Evolutionary conservation across 164 flowering plant genomes (phyloP), one percentile per base, ranked within the genome.

Genomic region (Nelumbo lutea): DNA sequence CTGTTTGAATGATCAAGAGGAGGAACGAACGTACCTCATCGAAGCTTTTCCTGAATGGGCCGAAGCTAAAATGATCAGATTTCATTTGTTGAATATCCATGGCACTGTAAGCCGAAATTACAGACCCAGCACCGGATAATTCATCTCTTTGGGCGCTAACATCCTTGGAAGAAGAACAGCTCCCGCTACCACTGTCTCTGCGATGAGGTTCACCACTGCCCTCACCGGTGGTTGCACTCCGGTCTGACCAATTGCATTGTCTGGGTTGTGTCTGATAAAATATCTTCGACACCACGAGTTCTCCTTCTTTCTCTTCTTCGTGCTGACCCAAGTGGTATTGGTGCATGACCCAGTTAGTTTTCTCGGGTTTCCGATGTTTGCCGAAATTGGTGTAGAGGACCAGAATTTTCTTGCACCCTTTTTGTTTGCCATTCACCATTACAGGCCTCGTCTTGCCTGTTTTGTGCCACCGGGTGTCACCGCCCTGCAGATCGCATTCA

Each of bases 321-420:
- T 80, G 81, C 66, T 87, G 96, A 2, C 99, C 99, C 48, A 96
- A 76, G 67, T 96, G 99, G 80, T 93, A 96, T 43, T 96, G 99
- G 77, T 96, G 99, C 99, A 96, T 96, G 6, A 96, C 99, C 99
- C 99, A 96, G 70, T 91, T 96, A 38, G 99, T 96, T 75, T 96
- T 96, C 67, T 93, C 97, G 1, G 99, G 99, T 75, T 90, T 96
- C 62, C 97, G 76, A 50, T 91, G 90, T 53, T 96, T 96, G 0
- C 99, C 97, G 52, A 91, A 96, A 70, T 96, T 96, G n/a, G 98
- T 96, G 68, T 96, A 96, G 58, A 96, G 84, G 42, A 96, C 99
- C 8, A 96, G 76, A 44, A 96, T 96, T 72, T 96, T 96, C 91
- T 96, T 96, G 85, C 99, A 96, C 46, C 99, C 99, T 64, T 90